Evolutionary conservation across 495 filamentous ascomycete species (phyloP).

Genomic region (Aspergillus nidulans): DNA sequence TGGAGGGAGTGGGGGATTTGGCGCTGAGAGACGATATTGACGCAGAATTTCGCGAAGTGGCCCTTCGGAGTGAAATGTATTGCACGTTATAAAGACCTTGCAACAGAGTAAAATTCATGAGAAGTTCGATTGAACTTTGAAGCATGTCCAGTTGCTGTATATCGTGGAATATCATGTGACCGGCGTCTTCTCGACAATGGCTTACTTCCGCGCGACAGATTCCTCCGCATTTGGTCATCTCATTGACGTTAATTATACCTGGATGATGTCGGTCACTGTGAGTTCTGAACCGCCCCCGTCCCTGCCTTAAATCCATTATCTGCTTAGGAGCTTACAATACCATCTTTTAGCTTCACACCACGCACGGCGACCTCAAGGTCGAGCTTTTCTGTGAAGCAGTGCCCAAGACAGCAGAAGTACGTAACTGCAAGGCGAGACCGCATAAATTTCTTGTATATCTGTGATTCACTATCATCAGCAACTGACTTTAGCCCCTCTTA

Average conservation of each 20-base stretch:
- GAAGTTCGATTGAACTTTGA: no score
- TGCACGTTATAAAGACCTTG: background rate
- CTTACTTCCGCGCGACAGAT: background rate
- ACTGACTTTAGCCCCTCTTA: slow-evolving; percentile 25
- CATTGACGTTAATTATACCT: background rate
- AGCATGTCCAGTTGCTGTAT: background rate
- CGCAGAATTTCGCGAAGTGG: background rate
- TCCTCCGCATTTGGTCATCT: background rate
- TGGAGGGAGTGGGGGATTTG: background rate
- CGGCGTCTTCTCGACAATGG: background rate
- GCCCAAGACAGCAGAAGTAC: slow-evolving; percentile 79
- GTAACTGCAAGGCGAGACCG: background rate
- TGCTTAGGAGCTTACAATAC: background rate
- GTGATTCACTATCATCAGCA: background rate
- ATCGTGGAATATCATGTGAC: background rate
- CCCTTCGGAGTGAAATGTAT: background rate
- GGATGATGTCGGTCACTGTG: slow-evolving; percentile 31
- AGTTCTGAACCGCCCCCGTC: no score
- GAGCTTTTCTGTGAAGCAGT: slow-evolving; percentile 95
- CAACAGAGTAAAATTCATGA: no score
- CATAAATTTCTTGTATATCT: background rate
- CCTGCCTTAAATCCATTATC: no score
- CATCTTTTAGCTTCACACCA: slow-evolving; percentile 70
- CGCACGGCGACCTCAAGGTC: slow-evolving; percentile 85
- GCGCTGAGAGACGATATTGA: background rate